Evolutionary conservation across 2,329 filamentous ascomycete species (phyloP), one percentile per base, ranked within the genome.

Genomic region (Ascochyta fabae): DNA sequence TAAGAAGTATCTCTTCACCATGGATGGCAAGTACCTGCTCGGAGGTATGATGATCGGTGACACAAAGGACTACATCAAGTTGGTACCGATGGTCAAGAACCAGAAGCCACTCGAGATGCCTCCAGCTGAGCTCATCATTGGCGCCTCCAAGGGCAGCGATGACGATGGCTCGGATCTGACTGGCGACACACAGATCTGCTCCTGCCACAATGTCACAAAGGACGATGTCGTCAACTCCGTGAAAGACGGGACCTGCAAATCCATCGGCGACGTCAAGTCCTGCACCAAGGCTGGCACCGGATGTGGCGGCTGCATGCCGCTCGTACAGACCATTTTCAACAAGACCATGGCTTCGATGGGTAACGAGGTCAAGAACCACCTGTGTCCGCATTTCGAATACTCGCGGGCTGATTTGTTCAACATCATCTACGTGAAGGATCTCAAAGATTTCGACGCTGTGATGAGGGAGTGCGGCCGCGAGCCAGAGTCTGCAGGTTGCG

Each of bases 41-140:
- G 92, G 92, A n/a, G 93, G 92, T 4, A 96, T 96, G 91, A 96
- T 96, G 91, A 95, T 96, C 58, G 93, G 92, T 35, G 92, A 96
- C 68, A 96, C 91, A 0, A 89, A 85, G 60, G 92, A 96, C 77
- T 96, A 96, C 69, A 85, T 96, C 77, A 96, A 94, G 74, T 79
- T 96, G 22, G 90, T 96, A 1, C 89, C 91, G 1, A 87, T 96
- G 81, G 91, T 95, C 50, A 96, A 93, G 78, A 88, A 85, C 62
- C 89, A 92, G 70, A 96, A 93, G 72, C 80, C 83, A 59, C 82
- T 96, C 1, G 90, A 96, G 13, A 80, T 91, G 0, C 86, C 91
- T 0, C 92, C 92, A 0, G 86, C 88, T 44, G 87, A 96, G 72
- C 87, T 96, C 52, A 96, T 96, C 60, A 79, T 96, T 2, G 92